Percentiles rank a stretch among this genome's conserved stretches.
Evolutionary conservation across 106 monocot genomes (phyloP).

Genomic region (Allium sativum): DNA sequence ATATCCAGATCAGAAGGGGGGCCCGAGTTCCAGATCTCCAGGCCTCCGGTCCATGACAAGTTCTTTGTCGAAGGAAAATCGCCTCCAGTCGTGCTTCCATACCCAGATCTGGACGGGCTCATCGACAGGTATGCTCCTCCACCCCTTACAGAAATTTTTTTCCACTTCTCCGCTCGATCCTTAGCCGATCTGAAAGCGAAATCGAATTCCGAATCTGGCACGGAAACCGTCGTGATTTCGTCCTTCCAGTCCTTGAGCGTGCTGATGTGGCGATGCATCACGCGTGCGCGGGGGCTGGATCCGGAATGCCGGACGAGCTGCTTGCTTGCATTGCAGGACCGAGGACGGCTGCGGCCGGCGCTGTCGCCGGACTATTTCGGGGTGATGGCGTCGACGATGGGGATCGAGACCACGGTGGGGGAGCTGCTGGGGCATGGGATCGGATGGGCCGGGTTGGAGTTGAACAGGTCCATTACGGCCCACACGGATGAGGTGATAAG

Average conservation of each 20-base stretch:
- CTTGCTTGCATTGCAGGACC: constrained; percentile 28
- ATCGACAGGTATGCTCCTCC: constrained; percentile 23
- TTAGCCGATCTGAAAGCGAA: constrained; percentile 37
- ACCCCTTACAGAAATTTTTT: constrained; percentile 35
- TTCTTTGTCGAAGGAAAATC: constrained; percentile 47
- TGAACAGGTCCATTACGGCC: constrained; percentile 18
- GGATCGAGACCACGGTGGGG: constrained; percentile 21
- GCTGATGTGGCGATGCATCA: constrained; percentile 51
- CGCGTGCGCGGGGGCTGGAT: constrained; percentile 23
- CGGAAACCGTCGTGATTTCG: constrained; percentile 14
- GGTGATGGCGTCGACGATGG: constrained; percentile 27
- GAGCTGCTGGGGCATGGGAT: constrained; percentile 36
- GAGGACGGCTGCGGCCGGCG: constrained; percentile 41
- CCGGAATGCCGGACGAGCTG: constrained; percentile 21
- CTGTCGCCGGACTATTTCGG: constrained; percentile 58
- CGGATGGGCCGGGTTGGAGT: constrained; percentile 40
- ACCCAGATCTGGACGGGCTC: constrained; percentile 16
- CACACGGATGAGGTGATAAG: constrained; percentile 33
- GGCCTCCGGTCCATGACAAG: constrained; percentile 33
- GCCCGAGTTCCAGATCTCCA: constrained; percentile 6
- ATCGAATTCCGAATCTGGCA: constrained; percentile 28
- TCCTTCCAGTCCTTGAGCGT: constrained; percentile 41
- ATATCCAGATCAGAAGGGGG: constrained; percentile 7
- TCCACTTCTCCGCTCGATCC: constrained; percentile 45
- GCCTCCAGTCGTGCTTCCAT: constrained; percentile 49